Base-by-base conservation (phyloP, 1,284 basidiomycete species). In the Malassezia pachydermatis region DNA sequence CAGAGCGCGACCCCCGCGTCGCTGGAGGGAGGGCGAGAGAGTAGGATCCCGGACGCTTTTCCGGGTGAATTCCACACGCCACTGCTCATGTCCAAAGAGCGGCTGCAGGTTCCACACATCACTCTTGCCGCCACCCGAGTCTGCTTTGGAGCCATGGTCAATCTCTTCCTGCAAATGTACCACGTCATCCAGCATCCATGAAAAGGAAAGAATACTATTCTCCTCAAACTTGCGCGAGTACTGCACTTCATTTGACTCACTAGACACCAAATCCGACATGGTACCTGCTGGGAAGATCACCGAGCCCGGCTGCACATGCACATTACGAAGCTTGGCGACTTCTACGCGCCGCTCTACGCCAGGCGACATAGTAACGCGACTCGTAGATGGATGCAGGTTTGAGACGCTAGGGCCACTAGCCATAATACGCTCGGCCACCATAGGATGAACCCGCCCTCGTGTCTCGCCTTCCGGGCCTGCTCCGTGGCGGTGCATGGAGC, bases 51-150 rank as follows among this genome's bases (percentile, higher is more conserved):
- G n/a, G 10, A 20, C 9, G 9, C 20, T 10, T 13, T 28, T 16
- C 4, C 63, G 56, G 1, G 62, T 57, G 9, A 69, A 58, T 47
- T 69, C 66, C n/a, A 70, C 42, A 41, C 59, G 65, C 67, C 67
- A 70, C 29, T 59, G 66, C 35, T 61, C 62, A 29, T 63, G 61
- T 17, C 67, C 67, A 50, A 70, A 70, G 23, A 63, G 22, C 10
- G 67, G 67, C 27, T 63, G 59, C 35, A 46, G 60, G 6, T 62
- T 62, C 67, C 67, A 70, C 1, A 63, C 57, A 14, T 66, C 59
- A 41, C 57, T 64, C 51, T 59, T 61, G 28, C 59, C 56, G 2
- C 58, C 65, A 16, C 63, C 63, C 0, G 66, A 59, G 14, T 53
- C 51, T 3, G 62, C 57, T 3, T 58, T 43, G 3, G 60, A 44